phyloP scores from a whole-genome alignment of 1,139 yeast genomes.

The Starmera stellimalicola region DNA sequence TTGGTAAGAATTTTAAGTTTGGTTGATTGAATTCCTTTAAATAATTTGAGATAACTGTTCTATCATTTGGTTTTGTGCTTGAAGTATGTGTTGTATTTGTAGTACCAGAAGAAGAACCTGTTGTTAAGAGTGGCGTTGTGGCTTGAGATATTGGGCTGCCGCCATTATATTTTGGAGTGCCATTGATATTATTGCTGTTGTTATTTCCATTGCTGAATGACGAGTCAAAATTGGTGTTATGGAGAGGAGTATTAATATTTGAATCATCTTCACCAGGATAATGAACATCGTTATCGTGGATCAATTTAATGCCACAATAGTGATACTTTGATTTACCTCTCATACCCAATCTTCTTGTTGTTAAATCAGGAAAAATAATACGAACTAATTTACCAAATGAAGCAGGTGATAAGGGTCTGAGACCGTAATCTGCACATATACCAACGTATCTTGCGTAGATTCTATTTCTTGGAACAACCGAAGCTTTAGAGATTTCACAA shows the following conservation, averaged over 20 bases:
- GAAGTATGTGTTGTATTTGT: constrained; percentile 7
- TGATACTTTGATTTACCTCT: constrained; percentile 88
- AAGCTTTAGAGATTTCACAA: constrained; percentile 54
- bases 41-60: constrained; percentile 7
- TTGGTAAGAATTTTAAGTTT: constrained; percentile 29
- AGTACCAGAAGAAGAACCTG: constrained; percentile 1
- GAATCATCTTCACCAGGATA: constrained; percentile 12
- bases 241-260: constrained; percentile 16
- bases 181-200: constrained; percentile 18
- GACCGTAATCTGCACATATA: constrained; percentile 54
- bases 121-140: constrained; percentile 16
- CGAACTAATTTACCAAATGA: constrained; percentile 80
- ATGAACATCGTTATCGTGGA: constrained; percentile 33
- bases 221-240: constrained; percentile 14
- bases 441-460: constrained; percentile 75
- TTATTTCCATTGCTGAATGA: too few relatives aligned
- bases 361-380: constrained; percentile 61
- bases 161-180: constrained; percentile 22
- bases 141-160: constrained; percentile 10
- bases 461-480: constrained; percentile 77
- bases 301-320: constrained; percentile 72
- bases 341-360: constrained; percentile 79
- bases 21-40: constrained; percentile 14
- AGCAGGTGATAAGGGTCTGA: constrained; percentile 77
- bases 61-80: constrained; percentile 7